Percentiles rank a stretch among this genome's conserved stretches.
Evolutionary conservation across 2,329 filamentous ascomycete genomes (phyloP).

Genomic region (Beauveria pseudobassiana): DNA sequence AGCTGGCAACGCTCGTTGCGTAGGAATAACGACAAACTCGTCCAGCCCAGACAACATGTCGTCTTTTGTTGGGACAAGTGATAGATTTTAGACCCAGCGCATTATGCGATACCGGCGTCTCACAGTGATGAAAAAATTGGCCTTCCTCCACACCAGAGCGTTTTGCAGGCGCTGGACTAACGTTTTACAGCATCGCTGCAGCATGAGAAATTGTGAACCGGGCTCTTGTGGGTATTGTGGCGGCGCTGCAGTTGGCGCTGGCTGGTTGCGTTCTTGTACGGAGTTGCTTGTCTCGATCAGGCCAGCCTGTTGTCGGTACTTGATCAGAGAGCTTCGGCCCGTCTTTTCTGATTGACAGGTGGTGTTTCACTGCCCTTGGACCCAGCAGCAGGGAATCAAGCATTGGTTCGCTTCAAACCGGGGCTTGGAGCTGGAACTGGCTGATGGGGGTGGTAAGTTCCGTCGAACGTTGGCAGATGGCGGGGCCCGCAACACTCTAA

Average conservation of each 20-base stretch:
- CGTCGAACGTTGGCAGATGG: background rate
- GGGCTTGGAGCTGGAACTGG: background rate
- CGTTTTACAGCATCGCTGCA: conserved; percentile 9
- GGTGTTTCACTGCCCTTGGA: background rate
- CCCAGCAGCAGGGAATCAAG: background rate
- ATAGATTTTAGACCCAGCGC: conserved; percentile 1
- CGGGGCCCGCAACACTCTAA: background rate
- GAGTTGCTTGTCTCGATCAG: background rate
- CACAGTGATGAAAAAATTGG: background rate
- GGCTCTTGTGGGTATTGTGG: conserved; percentile 3
- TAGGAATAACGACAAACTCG: background rate
- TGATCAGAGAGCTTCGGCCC: conserved; percentile 3
- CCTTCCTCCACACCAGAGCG: background rate
- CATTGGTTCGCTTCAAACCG: background rate
- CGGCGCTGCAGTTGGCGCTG: background rate
- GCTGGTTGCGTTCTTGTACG: background rate
- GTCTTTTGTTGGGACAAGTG: conserved; percentile 4
- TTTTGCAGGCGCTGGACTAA: conserved; percentile 8
- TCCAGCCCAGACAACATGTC: background rate
- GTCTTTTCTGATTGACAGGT: conserved; percentile 1
- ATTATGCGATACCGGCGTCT: conserved; percentile 5
- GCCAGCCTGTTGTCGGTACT: background rate
- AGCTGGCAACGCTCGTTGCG: background rate
- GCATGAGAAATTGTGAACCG: background rate
- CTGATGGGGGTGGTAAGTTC: conserved; percentile 1